Conservation (phyloP, 176 grass and related monocot species). For the Avena insularis region DNA sequence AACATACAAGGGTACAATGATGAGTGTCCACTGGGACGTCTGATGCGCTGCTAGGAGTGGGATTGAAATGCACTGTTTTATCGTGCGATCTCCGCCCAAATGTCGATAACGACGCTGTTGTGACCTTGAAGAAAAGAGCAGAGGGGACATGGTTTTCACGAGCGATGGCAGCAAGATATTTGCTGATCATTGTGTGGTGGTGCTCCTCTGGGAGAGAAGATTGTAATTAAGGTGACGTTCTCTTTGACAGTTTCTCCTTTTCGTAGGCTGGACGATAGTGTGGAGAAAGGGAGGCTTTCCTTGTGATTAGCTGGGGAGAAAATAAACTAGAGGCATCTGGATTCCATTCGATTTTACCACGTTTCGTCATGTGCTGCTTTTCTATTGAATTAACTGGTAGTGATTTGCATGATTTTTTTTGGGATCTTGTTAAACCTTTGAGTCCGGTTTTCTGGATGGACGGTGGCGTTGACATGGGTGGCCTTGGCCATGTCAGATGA, state of each 20-base stretch:
- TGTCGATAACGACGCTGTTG: slow-evolving; percentile 30
- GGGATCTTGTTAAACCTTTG: neutral
- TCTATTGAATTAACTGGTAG: neutral
- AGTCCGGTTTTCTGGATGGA: neutral
- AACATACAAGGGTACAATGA: slow-evolving; percentile 26
- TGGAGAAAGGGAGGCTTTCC: slow-evolving; percentile 37
- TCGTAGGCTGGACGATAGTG: slow-evolving; percentile 26
- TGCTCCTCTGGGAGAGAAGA: slow-evolving; percentile 31
- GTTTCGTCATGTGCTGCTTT: neutral
- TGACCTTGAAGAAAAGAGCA: slow-evolving; percentile 29
- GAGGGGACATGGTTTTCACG: slow-evolving; percentile 16
- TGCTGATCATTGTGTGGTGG: slow-evolving; percentile 27
- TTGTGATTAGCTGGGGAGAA: slow-evolving; percentile 46
- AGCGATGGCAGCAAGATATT: slow-evolving; percentile 33
- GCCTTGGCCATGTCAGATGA: neutral
- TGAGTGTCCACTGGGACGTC: slow-evolving; percentile 15
- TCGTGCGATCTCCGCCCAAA: slow-evolving; percentile 43
- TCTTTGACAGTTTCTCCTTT: slow-evolving; percentile 35
- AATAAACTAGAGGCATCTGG: slow-evolving; percentile 49
- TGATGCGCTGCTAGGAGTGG: slow-evolving; percentile 45
- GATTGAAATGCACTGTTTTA: slow-evolving; percentile 60
- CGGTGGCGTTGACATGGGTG: neutral
- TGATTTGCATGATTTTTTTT: neutral
- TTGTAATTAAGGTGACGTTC: slow-evolving; percentile 58
- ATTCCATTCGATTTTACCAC: slow-evolving; percentile 41